Evolutionary conservation across 1,139 yeast species (phyloP).

Genomic region (Taiozyma sp.): DNA sequence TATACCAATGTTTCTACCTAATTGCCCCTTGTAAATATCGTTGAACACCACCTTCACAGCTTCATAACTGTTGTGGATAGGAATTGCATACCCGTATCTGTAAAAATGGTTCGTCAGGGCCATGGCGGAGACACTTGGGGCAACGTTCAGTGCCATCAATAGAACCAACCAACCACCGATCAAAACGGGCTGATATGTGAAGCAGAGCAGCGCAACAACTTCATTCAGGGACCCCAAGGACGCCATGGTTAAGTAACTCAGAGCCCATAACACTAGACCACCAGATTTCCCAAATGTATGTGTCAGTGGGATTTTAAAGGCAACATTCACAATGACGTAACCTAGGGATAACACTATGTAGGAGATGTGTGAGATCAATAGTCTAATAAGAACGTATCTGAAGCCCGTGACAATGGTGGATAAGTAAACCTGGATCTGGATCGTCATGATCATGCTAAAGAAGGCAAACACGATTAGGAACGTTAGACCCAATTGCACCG

Average conservation of each 20-base stretch:
- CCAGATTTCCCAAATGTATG: slow-evolving; percentile 55
- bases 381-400: slow-evolving; percentile 44
- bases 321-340: slow-evolving; percentile 51
- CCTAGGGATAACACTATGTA: slow-evolving; percentile 50
- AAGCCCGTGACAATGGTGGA: slow-evolving; percentile 38
- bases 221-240: slow-evolving; percentile 62
- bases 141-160: slow-evolving; percentile 52
- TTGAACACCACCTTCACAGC: slow-evolving; percentile 52
- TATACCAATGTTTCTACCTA: slow-evolving; percentile 57
- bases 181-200: slow-evolving; percentile 41
- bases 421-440: slow-evolving; percentile 46
- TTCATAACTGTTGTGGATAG: slow-evolving; percentile 55
- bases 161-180: slow-evolving; percentile 61
- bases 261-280: slow-evolving; percentile 58
- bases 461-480: slow-evolving; percentile 65
- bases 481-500: slow-evolving; percentile 69
- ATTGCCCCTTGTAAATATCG: slow-evolving; percentile 46
- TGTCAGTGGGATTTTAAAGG: slow-evolving; percentile 50
- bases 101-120: slow-evolving; percentile 48
- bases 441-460: slow-evolving; percentile 53
- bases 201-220: slow-evolving; percentile 42
- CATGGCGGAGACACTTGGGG: slow-evolving; percentile 57
- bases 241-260: slow-evolving; percentile 50
- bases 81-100: slow-evolving; percentile 61
- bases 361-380: slow-evolving; percentile 41